Evolutionary conservation across 345 rosid species (phyloP).

Genomic region (Eucalyptus globulus): DNA sequence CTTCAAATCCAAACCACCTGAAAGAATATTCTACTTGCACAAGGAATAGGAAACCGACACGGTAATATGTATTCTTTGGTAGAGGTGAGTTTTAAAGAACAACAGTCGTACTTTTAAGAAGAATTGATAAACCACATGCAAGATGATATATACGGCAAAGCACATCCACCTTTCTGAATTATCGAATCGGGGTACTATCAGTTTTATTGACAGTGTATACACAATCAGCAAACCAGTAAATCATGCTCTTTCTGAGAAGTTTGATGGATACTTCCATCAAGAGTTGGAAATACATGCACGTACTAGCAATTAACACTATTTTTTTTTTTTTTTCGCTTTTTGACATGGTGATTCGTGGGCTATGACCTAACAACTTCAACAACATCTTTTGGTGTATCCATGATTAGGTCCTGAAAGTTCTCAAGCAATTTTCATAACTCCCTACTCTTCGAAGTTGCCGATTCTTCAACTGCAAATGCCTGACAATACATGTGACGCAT

Average conservation of each 20-base stretch:
- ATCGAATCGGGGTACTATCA: not conserved
- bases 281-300: not conserved
- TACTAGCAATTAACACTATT: not conserved
- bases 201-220: not conserved
- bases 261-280: not conserved
- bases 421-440: too few relatives aligned
- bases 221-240: not conserved
- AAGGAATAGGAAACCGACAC: not conserved
- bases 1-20: not conserved
- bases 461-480: too few relatives aligned
- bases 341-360: too few relatives aligned
- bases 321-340: too few relatives aligned
- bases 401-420: too few relatives aligned
- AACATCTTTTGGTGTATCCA: too few relatives aligned
- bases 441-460: too few relatives aligned
- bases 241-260: not conserved
- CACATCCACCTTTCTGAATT: not conserved
- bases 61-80: not conserved
- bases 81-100: not conserved
- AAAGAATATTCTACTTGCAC: too few relatives aligned
- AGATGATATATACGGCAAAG: not conserved
- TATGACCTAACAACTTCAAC: too few relatives aligned
- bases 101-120: too few relatives aligned
- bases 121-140: too few relatives aligned
- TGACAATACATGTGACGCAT: too few relatives aligned